Percentiles rank a stretch among this genome's conserved stretches.
Conservation (phyloP, 768 basidiomycete species). For the Mrakia frigida region DNA sequence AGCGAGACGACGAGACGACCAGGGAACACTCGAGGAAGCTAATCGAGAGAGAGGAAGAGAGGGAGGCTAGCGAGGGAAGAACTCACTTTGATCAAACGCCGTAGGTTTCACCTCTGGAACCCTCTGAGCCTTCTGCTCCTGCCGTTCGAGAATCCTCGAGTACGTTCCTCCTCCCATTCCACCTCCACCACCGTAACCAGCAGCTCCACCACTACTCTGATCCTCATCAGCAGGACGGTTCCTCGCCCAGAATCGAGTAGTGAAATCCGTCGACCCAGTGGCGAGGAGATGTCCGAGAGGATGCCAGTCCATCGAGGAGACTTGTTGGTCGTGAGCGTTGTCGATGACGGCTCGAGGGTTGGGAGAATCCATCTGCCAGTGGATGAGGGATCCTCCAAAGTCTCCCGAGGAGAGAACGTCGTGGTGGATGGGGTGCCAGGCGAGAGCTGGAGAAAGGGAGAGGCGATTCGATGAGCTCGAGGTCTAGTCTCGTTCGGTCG, state of each 20-base stretch:
- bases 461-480: too few species aligned
- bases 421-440: conserved; percentile 92
- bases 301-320: conserved; percentile 93
- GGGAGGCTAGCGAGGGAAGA: neutral
- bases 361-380: conserved; percentile 76
- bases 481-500: neutral
- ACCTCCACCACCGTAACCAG: conserved; percentile 30
- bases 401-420: conserved; percentile 85
- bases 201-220: conserved; percentile 26
- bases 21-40: neutral
- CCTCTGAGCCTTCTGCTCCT: conserved; percentile 10
- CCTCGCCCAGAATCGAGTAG: conserved; percentile 87
- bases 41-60: neutral
- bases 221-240: conserved; percentile 31
- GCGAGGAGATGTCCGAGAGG: conserved; percentile 92
- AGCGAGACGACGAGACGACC: neutral
- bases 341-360: conserved; percentile 68
- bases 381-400: conserved; percentile 84
- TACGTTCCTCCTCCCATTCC: conserved; percentile 31
- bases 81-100: conserved; percentile 9
- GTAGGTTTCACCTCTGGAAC: conserved; percentile 13
- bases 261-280: conserved; percentile 94
- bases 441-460: conserved; percentile 55
- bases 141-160: conserved; percentile 18
- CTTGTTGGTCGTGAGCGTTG: conserved; percentile 97